Percentiles rank a stretch among this genome's conserved stretches.
Conservation (phyloP, 2,329 filamentous ascomycete genomes). For the Exophiala sp. region DNA sequence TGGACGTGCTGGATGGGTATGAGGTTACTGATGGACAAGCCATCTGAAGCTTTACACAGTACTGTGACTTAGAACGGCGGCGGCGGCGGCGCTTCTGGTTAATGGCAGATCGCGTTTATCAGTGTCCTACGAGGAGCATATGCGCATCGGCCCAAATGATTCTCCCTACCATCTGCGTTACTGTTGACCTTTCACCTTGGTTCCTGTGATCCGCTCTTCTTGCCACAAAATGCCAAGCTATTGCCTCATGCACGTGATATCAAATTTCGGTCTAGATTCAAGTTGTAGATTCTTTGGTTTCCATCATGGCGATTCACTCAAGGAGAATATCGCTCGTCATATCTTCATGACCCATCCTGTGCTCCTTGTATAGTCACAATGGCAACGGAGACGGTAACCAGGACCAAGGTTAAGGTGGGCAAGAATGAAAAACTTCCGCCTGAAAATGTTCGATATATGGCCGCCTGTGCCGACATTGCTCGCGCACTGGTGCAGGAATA, state of each 20-base stretch:
- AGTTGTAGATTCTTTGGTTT: background rate
- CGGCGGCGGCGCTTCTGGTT: no score
- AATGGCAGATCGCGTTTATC: no score
- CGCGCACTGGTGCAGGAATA: slow-evolving; percentile 92
- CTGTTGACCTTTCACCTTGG: no score
- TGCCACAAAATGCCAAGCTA: background rate
- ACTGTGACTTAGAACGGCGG: no score
- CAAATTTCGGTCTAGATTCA: slow-evolving; percentile 6
- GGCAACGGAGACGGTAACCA: slow-evolving; percentile 57
- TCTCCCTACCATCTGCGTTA: no score
- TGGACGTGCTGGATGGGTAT: no score
- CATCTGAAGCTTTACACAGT: no score
- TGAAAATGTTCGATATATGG: slow-evolving; percentile 89
- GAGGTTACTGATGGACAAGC: no score
- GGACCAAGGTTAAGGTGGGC: slow-evolving; percentile 45
- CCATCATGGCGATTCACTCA: no score
- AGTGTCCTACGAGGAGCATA: no score
- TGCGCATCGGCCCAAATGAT: no score
- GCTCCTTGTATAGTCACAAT: slow-evolving; percentile 32
- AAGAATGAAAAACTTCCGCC: slow-evolving; percentile 74
- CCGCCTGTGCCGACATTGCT: slow-evolving; percentile 92
- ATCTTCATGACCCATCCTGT: background rate
- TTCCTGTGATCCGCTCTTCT: background rate
- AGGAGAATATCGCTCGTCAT: background rate
- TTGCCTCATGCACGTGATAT: slow-evolving; percentile 5